phyloP scores from a whole-genome alignment of 2,329 filamentous ascomycete genomes.

The Alternaria sp. region DNA sequence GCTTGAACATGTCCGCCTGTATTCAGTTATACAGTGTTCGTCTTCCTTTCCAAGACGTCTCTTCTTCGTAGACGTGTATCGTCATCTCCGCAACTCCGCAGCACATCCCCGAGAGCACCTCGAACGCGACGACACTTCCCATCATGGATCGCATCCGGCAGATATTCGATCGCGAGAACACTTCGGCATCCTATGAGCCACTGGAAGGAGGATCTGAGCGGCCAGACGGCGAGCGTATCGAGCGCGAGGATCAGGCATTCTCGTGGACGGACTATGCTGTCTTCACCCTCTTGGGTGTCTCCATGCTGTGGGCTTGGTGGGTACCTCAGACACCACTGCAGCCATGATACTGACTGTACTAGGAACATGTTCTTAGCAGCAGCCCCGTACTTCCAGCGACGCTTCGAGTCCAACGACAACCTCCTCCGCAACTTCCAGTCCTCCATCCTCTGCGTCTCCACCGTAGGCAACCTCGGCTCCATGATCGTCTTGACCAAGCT shows the following conservation, averaged over 20 bases:
- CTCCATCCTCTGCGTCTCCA: constrained; percentile 85
- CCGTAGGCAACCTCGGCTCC: constrained; percentile 77
- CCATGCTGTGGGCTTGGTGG: constrained; percentile 98
- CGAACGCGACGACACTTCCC: constrained; percentile 1
- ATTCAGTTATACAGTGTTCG: background rate
- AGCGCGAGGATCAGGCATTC: constrained; percentile 58
- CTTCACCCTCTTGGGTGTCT: constrained; percentile 83
- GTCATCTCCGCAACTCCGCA: constrained; percentile 3
- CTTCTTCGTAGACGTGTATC: constrained; percentile 13
- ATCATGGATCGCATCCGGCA: constrained; percentile 47
- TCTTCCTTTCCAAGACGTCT: constrained; percentile 7
- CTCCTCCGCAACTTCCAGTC: constrained; percentile 86
- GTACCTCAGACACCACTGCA: constrained; percentile 27
- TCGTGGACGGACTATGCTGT: constrained; percentile 87
- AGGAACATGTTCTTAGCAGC: constrained; percentile 99
- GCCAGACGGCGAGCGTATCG: constrained; percentile 43
- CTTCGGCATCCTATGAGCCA: constrained; percentile 45
- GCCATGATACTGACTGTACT: constrained; percentile 15
- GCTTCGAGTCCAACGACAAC: constrained; percentile 74
- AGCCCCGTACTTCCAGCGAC: constrained; percentile 87
- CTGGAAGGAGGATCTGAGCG: constrained; percentile 47
- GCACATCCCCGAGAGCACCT: constrained; percentile 7
- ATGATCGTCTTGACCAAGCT: constrained; percentile 80
- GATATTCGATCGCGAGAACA: constrained; percentile 38
- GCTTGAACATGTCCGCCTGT: constrained; percentile 33